phyloP scores from a whole-genome alignment of 345 rosid genomes.

The Hibiscus trionum region DNA sequence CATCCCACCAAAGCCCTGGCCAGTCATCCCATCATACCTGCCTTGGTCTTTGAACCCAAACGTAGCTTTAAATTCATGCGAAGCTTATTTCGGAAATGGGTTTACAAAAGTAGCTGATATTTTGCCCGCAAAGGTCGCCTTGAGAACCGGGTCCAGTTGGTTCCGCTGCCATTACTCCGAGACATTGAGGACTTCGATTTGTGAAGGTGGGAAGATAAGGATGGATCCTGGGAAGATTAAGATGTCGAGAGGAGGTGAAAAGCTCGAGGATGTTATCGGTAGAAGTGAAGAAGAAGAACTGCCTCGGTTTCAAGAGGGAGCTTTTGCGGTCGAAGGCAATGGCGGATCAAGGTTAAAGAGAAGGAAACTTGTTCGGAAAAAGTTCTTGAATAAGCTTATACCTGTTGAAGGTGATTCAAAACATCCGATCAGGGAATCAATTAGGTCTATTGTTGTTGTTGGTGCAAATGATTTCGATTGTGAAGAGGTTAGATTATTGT shows the following conservation, averaged over 20 bases:
- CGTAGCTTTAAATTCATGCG: slow-evolving; percentile 48
- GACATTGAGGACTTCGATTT: slow-evolving; percentile 70
- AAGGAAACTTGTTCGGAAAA: slow-evolving; percentile 35
- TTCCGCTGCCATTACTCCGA: slow-evolving; percentile 64
- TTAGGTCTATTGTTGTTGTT: slow-evolving; percentile 51
- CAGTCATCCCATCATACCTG: slow-evolving; percentile 76
- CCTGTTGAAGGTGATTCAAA: slow-evolving; percentile 34
- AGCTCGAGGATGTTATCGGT: slow-evolving; percentile 63
- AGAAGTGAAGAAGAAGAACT: slow-evolving; percentile 70
- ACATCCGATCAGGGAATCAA: slow-evolving; percentile 58
- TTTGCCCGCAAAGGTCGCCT: slow-evolving; percentile 16
- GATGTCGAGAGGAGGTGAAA: slow-evolving; percentile 77
- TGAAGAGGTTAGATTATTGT: slow-evolving; percentile 46
- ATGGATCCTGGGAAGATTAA: slow-evolving; percentile 64
- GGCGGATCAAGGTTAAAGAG: slow-evolving; percentile 17
- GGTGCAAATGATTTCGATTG: slow-evolving; percentile 40
- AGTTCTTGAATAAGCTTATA: slow-evolving; percentile 38
- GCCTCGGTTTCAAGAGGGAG: slow-evolving; percentile 60
- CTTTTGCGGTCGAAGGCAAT: slow-evolving; percentile 48
- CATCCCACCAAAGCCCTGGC: slow-evolving; percentile 55
- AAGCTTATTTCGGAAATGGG: slow-evolving; percentile 81
- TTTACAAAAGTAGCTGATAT: slow-evolving; percentile 52
- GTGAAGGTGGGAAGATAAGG: slow-evolving; percentile 74
- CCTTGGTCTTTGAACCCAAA: slow-evolving; percentile 57
- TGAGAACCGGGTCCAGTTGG: slow-evolving; percentile 41